Evolutionary conservation across 164 flowering plant species (phyloP).

Genomic region (Stephania japonica): DNA sequence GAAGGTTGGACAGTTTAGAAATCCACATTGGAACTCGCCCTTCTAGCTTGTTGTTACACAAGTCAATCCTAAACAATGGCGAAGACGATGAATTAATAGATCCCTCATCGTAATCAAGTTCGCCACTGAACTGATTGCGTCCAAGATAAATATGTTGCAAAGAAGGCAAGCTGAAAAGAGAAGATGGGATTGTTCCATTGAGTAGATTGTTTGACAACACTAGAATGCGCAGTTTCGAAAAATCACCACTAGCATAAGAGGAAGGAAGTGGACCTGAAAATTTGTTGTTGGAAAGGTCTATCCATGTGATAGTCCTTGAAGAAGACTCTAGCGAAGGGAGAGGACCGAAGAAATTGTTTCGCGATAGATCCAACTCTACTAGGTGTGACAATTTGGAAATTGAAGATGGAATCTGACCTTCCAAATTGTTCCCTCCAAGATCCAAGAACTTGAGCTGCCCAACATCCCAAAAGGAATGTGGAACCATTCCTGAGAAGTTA

Average conservation of each 20-base stretch:
- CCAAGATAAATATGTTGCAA: background rate
- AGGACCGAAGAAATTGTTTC: background rate
- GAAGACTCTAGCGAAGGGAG: background rate
- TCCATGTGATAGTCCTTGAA: background rate
- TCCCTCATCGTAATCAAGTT: background rate
- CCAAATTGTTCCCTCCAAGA: background rate
- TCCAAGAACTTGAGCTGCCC: background rate
- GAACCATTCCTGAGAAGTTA: constrained; percentile 36
- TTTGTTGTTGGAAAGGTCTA: constrained; percentile 33
- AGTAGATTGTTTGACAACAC: background rate
- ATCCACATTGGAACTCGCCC: background rate
- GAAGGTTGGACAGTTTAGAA: background rate
- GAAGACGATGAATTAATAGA: background rate
- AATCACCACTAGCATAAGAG: constrained; percentile 13
- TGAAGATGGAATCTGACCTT: background rate
- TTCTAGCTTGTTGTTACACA: background rate
- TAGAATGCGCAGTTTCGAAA: background rate
- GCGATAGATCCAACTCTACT: background rate
- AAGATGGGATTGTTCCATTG: background rate
- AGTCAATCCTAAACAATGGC: background rate
- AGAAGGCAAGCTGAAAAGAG: background rate
- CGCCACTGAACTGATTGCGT: background rate
- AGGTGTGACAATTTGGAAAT: constrained; percentile 18
- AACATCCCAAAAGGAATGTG: constrained; percentile 24
- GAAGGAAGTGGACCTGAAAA: constrained; percentile 29